Evolutionary conservation across 2,329 filamentous ascomycete species (phyloP).

Genomic region (Parasarocladium wereldwijsianum): DNA sequence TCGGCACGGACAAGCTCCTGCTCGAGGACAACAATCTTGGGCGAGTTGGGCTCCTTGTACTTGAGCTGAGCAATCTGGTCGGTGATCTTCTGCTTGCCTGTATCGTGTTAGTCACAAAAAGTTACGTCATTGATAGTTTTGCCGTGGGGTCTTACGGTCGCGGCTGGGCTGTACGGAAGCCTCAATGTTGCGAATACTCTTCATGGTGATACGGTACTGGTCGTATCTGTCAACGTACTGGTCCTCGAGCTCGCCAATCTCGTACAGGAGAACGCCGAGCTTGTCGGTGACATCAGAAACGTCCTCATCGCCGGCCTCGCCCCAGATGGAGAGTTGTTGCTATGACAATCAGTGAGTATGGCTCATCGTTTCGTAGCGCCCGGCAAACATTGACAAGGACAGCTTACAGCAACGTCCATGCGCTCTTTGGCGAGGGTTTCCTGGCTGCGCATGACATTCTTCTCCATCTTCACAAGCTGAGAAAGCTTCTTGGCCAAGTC

Average conservation of each 20-base stretch:
- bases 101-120: conserved; percentile 5
- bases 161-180: conserved; percentile 95
- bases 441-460: conserved; percentile 98
- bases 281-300: conserved; percentile 99
- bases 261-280: conserved; percentile 91
- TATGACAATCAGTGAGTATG: conserved; percentile 20
- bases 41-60: conserved; percentile 98
- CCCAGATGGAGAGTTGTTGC: conserved; percentile 99
- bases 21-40: conserved; percentile 93
- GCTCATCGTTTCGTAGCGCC: background rate
- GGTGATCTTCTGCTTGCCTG: conserved; percentile 97
- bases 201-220: conserved; percentile 97
- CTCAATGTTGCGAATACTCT: conserved; percentile 98
- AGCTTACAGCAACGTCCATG: conserved; percentile 91
- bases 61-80: conserved; percentile 98
- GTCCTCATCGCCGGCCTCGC: conserved; percentile 88
- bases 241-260: conserved; percentile 95
- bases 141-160: conserved; percentile 55
- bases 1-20: conserved; percentile 97
- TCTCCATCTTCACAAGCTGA: conserved; percentile 99
- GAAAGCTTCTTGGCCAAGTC: conserved; percentile 96
- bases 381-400: background rate
- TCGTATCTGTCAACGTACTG: conserved; percentile 98
- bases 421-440: conserved; percentile 89
- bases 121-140: background rate